Base-by-base conservation (phyloP, 495 filamentous ascomycete genomes). In the Trichoderma orchidacearum region DNA sequence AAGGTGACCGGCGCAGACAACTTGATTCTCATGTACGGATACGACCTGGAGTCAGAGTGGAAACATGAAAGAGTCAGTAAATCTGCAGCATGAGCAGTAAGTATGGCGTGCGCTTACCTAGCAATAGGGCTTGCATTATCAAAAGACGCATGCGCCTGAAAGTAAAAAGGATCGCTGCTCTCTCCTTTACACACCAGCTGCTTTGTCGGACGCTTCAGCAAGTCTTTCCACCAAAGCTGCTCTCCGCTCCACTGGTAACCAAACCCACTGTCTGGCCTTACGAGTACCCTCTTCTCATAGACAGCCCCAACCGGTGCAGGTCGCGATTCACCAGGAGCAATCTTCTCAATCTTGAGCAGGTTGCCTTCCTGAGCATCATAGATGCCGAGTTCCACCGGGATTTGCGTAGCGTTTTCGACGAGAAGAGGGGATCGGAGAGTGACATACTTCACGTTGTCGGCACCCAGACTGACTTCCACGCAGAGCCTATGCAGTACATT, bases 381-480 rank as follows among this genome's bases (percentile, higher is more conserved):
- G 5, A 98, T 82, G n/a, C 94, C 93, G 25, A 98, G 62, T 70
- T 98, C 94, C 2, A 97, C 82, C 0, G 94, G 91, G 56, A 98
- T 95, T 68, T 97, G 90, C 2, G 93, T 97, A 63, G 90, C 86
- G 72, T 98, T 98, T 69, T 96, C 93, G n/a, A 98, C 81, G 13
- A 96, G 71, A n/a, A 98, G 75, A 6, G 93, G 93, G 13, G 93
- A 97, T 35, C 92, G 83, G 66, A 98, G 88, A 8, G 90, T 97
- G 63, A 98, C 93, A 67, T 95, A 92, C 70, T 98, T 98, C 69
- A 98, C 85, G 59, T 96, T 96, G 69, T 98, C 90, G 3, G 80
- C 69, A 25, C 90, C 92, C 30, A 98, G 80, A 53, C 82, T 91
- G 60, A 98, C 85, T 55, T 98, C 91, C 29, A 96, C 92, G 31